These are phyloP conservation scores for Aureobasidium sp. DNA, from an alignment of 2,329 filamentous ascomycete species.

Conservation along the genomic window DNA sequence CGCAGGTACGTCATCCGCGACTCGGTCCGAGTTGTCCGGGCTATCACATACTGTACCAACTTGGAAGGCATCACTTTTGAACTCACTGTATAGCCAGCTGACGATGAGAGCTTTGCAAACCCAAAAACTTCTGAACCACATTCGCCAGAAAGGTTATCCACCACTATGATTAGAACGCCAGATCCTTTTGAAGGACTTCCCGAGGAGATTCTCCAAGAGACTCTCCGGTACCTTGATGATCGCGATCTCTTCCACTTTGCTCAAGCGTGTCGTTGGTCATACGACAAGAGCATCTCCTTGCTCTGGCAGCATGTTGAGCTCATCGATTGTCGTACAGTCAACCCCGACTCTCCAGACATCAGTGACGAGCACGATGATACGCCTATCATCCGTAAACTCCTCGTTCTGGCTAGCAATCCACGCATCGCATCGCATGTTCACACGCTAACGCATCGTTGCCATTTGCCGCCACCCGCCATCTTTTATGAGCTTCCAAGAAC, in stretches of 20 bases:
- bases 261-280: conserved; percentile 31
- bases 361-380: conserved; percentile 36
- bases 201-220: conserved; percentile 36
- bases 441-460: conserved; percentile 40
- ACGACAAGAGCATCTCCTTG: conserved; percentile 31
- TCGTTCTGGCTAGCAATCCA: conserved; percentile 37
- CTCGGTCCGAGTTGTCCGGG: background rate
- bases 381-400: conserved; percentile 37
- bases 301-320: conserved; percentile 39
- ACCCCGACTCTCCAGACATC: conserved; percentile 20
- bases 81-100: background rate
- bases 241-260: conserved; percentile 29
- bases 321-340: conserved; percentile 31
- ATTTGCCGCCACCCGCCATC: conserved; percentile 39
- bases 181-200: conserved; percentile 27
- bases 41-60: too few species aligned
- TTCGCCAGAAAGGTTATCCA: background rate
- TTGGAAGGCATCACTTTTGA: too few species aligned
- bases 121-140: too few species aligned
- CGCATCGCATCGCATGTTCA: conserved; percentile 38
- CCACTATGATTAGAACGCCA: background rate
- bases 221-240: conserved; percentile 31
- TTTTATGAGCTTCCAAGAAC: conserved; percentile 37
- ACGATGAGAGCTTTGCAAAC: background rate
- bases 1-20: conserved; percentile 1